Percentiles rank a stretch among this genome's conserved stretches.
These are phyloP conservation scores for Diospyros lotus DNA, from an alignment of 148 eudicot species.

Conservation along the genomic window DNA sequence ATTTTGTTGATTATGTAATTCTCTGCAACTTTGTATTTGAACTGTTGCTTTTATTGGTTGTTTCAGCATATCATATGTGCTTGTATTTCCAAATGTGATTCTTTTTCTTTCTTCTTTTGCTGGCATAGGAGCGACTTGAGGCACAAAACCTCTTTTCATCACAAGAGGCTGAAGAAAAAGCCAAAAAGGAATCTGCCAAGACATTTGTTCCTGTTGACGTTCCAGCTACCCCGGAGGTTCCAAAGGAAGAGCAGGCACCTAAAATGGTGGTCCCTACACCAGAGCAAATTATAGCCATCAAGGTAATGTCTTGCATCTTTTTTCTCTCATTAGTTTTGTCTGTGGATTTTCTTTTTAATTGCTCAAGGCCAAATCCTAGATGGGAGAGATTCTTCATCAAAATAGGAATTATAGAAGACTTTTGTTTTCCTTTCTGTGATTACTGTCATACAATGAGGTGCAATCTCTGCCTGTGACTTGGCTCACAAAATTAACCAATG, in stretches of 20 bases:
- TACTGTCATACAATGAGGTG: background rate
- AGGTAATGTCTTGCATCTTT: constrained; percentile 42
- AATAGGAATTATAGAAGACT: background rate
- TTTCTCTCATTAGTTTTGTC: background rate
- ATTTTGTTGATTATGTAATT: background rate
- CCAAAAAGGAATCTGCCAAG: constrained; percentile 57
- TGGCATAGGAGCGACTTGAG: constrained; percentile 67
- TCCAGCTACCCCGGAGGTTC: constrained; percentile 40
- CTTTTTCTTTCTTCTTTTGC: background rate
- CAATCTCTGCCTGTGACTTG: background rate
- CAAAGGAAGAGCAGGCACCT: constrained; percentile 61
- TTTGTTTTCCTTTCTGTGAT: background rate
- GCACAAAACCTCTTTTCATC: constrained; percentile 77
- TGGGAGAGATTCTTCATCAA: background rate
- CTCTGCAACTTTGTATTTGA: background rate
- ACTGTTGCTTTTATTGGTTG: background rate
- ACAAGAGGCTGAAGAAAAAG: constrained; percentile 85
- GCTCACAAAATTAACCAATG: background rate
- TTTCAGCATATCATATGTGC: background rate
- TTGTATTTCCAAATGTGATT: background rate
- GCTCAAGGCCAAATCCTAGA: background rate
- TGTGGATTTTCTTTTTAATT: background rate
- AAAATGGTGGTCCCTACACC: constrained; percentile 86
- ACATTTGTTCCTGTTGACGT: constrained; percentile 60
- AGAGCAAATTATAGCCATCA: constrained; percentile 91